Evolutionary conservation across 768 basidiomycete genomes (phyloP), one percentile per base, ranked within the genome.

Genomic region (Leccinum sublutescens): DNA sequence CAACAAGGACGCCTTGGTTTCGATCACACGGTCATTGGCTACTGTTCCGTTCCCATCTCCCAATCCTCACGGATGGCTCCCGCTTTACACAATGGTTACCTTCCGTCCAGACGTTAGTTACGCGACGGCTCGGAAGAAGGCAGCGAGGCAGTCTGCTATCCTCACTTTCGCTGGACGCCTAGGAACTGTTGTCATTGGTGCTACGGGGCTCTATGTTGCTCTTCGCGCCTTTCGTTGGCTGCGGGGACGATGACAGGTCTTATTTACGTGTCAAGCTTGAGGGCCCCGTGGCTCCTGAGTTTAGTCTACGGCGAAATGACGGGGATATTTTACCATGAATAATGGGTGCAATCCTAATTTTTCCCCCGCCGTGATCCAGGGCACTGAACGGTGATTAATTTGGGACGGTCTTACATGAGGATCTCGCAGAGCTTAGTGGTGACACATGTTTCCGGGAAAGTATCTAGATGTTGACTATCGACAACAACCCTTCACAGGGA

Each of bases 31-130:
- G 56, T 68, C 64, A 49, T 65, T 86, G 62, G 74, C 82, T 62
- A 77, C 72, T 59, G 71, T 79, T 51, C 80, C 88, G 10, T 92
- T 88, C 73, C 82, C 85, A 36, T 72, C 85, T 59, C 71, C 72
- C 60, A 74, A 79, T 60, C 88, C 87, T 48, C 71, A 72, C 63
- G 94, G 92, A 38, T 98, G 95, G 95, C 82, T 95, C 54, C 91
- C 93, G 58, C 80, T 96, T 52, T 99, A 99, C 75, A 93, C 93
- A 34, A 97, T 98, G 95, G 89, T 97, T 64, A 98, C 96, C 48
- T 99, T 99, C 78, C 84, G 96, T 45, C 93, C 94, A 53, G 96
- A 98, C 75, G 85, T 99, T 67, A 88, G 87, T 71, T 99, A 99
- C 71, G 85, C 87, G 57, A 86, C 85, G 52, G 95, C 88, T 21